phyloP scores from a whole-genome alignment of 2,329 filamentous ascomycete species.

The Neofusicoccum ribis region DNA sequence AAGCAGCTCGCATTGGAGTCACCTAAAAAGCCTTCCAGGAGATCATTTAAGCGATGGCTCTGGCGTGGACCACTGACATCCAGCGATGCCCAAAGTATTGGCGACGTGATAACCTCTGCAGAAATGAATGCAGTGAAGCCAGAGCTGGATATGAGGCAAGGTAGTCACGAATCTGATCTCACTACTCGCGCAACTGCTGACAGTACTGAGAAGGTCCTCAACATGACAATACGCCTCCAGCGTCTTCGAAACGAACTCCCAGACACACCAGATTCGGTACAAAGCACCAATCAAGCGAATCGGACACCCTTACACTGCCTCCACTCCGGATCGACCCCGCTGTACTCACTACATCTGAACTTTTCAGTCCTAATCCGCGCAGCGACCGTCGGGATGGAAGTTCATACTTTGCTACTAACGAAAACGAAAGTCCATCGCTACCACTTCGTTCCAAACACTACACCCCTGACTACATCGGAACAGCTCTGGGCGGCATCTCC shows the following conservation, averaged over 20 bases:
- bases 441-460: neutral
- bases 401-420: neutral
- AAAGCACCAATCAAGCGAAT: neutral
- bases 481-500: neutral
- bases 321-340: neutral
- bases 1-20: neutral
- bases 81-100: conserved; percentile 9
- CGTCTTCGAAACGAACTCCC: neutral
- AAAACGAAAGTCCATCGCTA: neutral
- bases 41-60: conserved; percentile 6
- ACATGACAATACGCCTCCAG: neutral
- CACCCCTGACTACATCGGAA: conserved; percentile 15
- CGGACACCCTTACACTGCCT: neutral
- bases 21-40: neutral
- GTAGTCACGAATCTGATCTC: neutral
- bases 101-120: neutral
- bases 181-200: neutral
- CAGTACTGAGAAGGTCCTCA: neutral
- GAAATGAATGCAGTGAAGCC: neutral
- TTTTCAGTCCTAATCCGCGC: neutral
- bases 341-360: neutral
- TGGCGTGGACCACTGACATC: neutral
- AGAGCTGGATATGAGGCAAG: neutral
- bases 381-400: neutral
- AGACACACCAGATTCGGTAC: neutral